Evolutionary conservation across 495 filamentous ascomycete species (phyloP).

Genomic region (Aspergillus affinis): DNA sequence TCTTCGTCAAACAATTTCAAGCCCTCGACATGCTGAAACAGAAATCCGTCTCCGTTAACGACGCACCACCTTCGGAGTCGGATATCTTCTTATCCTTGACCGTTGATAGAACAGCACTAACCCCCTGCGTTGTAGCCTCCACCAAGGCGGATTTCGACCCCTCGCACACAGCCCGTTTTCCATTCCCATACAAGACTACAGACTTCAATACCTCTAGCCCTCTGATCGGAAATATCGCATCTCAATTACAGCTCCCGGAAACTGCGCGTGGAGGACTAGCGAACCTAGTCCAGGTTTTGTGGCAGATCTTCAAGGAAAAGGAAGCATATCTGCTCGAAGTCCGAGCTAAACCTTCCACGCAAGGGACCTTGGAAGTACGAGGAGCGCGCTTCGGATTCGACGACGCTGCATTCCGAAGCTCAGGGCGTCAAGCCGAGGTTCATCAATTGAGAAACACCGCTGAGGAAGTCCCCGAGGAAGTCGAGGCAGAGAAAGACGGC

Average conservation of each 20-base stretch:
- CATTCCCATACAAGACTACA: conserved; percentile 56
- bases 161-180: conserved; percentile 51
- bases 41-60: conserved; percentile 49
- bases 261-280: conserved; percentile 43
- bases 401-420: conserved; percentile 71
- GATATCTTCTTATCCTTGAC: conserved; percentile 58
- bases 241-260: conserved; percentile 51
- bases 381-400: conserved; percentile 67
- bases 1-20: conserved; percentile 59
- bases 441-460: conserved; percentile 55
- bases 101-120: conserved; percentile 61
- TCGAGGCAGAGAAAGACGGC: conserved; percentile 66
- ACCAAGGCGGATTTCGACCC: conserved; percentile 41
- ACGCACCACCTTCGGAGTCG: conserved; percentile 30
- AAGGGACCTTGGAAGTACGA: conserved; percentile 48
- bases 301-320: conserved; percentile 61
- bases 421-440: conserved; percentile 62
- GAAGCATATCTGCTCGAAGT: conserved; percentile 66
- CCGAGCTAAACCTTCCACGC: conserved; percentile 36
- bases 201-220: conserved; percentile 28
- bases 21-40: conserved; percentile 60
- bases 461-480: conserved; percentile 55
- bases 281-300: conserved; percentile 52
- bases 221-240: conserved; percentile 41
- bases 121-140: conserved; percentile 68